Evolutionary conservation across 768 basidiomycete genomes (phyloP).

Genomic region (Dictyophora rubrovolvata): DNA sequence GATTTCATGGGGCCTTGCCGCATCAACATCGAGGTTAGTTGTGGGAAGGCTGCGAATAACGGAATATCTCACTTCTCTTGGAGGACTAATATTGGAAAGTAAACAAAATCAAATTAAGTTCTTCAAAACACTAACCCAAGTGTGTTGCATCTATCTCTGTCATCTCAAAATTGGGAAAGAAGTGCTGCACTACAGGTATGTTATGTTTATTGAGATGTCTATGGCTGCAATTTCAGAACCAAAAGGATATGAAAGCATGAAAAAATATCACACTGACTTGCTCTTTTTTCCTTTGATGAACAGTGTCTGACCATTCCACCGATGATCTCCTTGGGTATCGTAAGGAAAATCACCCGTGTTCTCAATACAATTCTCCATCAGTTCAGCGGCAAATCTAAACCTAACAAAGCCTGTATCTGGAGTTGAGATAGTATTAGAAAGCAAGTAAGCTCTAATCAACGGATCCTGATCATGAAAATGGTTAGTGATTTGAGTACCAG

Average conservation of each 20-base stretch:
- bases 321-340: conserved; percentile 34
- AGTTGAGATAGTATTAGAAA: conserved; percentile 63
- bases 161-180: conserved; percentile 64
- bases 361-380: conserved; percentile 48
- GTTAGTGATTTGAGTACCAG: background rate
- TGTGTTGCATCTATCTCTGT: conserved; percentile 67
- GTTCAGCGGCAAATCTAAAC: conserved; percentile 67
- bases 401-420: conserved; percentile 29
- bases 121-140: conserved; percentile 57
- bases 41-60: background rate
- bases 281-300: conserved; percentile 75
- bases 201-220: conserved; percentile 74
- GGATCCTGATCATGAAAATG: conserved; percentile 42
- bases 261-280: conserved; percentile 33
- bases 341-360: conserved; percentile 78
- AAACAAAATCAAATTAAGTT: background rate
- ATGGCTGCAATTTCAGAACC: conserved; percentile 5
- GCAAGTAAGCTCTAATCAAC: conserved; percentile 66
- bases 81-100: conserved; percentile 72
- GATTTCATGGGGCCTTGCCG: conserved; percentile 26
- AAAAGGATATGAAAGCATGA: background rate
- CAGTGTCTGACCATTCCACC: conserved; percentile 51
- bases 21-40: background rate
- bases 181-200: conserved; percentile 44
- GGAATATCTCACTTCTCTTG: conserved; percentile 48